These are phyloP conservation scores for Cucumis hystrix DNA, from an alignment of 306 rosid species.

Conservation along the genomic window DNA sequence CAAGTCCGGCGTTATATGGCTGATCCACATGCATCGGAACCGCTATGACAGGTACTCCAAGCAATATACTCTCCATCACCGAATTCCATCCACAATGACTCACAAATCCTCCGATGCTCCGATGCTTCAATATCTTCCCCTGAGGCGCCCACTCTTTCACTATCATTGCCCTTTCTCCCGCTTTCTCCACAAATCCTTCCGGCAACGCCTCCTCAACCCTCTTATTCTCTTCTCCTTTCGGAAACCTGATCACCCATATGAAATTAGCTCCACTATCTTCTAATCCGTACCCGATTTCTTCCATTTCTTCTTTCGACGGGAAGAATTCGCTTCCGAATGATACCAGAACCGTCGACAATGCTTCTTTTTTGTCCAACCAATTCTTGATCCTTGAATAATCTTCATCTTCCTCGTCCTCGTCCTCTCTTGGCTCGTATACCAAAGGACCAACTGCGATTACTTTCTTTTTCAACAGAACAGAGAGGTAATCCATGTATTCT, in stretches of 20 bases:
- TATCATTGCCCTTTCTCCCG: constrained; percentile 4
- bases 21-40: constrained; percentile 15
- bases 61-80: constrained; percentile 14
- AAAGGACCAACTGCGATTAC: constrained; percentile 13
- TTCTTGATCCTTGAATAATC: background rate
- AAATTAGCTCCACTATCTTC: constrained; percentile 10
- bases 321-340: constrained; percentile 21
- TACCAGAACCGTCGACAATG: constrained; percentile 10
- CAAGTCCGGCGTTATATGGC: constrained; percentile 7
- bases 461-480: background rate
- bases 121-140: constrained; percentile 5
- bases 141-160: constrained; percentile 20
- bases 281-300: constrained; percentile 12
- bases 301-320: constrained; percentile 4
- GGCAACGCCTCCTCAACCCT: constrained; percentile 3
- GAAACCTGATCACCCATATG: constrained; percentile 16
- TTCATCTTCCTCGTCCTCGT: background rate
- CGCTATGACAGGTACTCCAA: constrained; percentile 15
- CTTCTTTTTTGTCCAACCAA: background rate
- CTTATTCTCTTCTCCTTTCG: background rate
- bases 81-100: constrained; percentile 30
- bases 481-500: constrained; percentile 8
- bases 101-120: constrained; percentile 16
- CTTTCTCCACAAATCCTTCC: constrained; percentile 2
- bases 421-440: background rate